These are phyloP conservation scores for Mortierella alpina DNA, from an alignment of 192 early-diverging fungal species.

Conservation along the genomic window DNA sequence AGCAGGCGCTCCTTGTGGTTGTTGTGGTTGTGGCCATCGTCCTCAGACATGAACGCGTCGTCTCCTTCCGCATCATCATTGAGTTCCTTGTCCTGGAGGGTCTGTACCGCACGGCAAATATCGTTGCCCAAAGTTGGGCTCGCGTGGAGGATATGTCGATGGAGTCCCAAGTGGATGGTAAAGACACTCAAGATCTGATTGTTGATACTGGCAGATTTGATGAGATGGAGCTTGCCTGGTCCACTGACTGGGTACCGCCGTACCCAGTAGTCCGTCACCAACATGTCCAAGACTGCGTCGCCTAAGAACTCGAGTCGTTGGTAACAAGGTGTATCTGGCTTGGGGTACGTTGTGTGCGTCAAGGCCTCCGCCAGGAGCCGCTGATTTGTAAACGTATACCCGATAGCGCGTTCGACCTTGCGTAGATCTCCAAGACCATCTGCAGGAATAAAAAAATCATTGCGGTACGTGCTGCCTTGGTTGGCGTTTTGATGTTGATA, in stretches of 20 bases:
- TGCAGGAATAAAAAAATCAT: background rate
- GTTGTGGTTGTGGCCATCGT: conserved; percentile 48
- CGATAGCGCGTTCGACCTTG: conserved; percentile 51
- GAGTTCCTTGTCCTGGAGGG: background rate
- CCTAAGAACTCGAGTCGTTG: conserved; percentile 95
- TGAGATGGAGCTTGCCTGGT: conserved; percentile 79
- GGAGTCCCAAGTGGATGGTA: conserved; percentile 71
- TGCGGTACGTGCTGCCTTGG: background rate
- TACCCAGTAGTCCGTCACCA: conserved; percentile 78
- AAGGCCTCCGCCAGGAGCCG: conserved; percentile 78
- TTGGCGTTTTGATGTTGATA: background rate
- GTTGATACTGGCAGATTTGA: conserved; percentile 86
- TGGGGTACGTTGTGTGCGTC: conserved; percentile 77
- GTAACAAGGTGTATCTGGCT: conserved; percentile 74
- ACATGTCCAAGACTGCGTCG: conserved; percentile 80
- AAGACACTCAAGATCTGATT: conserved; percentile 86
- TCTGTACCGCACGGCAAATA: conserved; percentile 63
- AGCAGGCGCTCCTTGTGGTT: conserved; percentile 22
- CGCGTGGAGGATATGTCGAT: conserved; percentile 75
- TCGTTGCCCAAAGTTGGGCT: conserved; percentile 63
- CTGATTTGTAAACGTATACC: conserved; percentile 76
- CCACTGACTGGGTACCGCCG: conserved; percentile 67
- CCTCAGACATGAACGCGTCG: too few relatives aligned
- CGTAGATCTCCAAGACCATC: conserved; percentile 1
- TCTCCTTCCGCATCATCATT: background rate